Base-by-base conservation (phyloP, 495 filamentous ascomycete species). In the Penicillium pulvis region DNA sequence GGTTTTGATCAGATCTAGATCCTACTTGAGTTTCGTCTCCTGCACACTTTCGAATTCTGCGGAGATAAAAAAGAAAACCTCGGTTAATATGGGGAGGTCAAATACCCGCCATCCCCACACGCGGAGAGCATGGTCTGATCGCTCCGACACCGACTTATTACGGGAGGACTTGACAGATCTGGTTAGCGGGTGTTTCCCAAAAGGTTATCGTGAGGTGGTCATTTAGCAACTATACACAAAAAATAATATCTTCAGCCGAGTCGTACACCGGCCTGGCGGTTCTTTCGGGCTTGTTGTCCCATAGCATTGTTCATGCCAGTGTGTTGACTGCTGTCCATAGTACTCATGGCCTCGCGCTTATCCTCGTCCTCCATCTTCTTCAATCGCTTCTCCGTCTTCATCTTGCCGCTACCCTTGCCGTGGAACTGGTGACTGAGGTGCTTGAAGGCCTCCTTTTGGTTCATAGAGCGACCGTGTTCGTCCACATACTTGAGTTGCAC, bases 321-420 rank as follows among this genome's bases (percentile, higher is more conserved):
- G 58, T 87, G 87, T 71, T 90, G 87, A 64, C 88, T 91, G 55
- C 85, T 89, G 67, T 95, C 91, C 59, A 97, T 72, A 46, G 87
- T 81, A 65, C 88, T 91, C 81, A 90, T 88, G 0, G 89, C 83
- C 78, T 90, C 86, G 62, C 85, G 83, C 69, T 88, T 88, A 83
- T 92, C 93, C 78, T 97, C 93, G 63, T 93, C 91, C 55, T 93
- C 94, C 74, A 97, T 93, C 85, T 94, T 96, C 86, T 97, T 97
- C 50, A 98, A 75, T 53, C 84, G 80, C 78, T 98, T 98, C 80
- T 98, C 93, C 24, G 92, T 97, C 87, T 98, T 98, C 78, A 89
- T 89, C 82, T 97, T 97, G 52, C 94, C 94, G 67, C 88, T 92
- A 44, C 93, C 92, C 77, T 98, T 97, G 53, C 94, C 94, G 76